phyloP scores from a whole-genome alignment of 805 yeast genomes.

The Wickerhamomyces bisporus region DNA sequence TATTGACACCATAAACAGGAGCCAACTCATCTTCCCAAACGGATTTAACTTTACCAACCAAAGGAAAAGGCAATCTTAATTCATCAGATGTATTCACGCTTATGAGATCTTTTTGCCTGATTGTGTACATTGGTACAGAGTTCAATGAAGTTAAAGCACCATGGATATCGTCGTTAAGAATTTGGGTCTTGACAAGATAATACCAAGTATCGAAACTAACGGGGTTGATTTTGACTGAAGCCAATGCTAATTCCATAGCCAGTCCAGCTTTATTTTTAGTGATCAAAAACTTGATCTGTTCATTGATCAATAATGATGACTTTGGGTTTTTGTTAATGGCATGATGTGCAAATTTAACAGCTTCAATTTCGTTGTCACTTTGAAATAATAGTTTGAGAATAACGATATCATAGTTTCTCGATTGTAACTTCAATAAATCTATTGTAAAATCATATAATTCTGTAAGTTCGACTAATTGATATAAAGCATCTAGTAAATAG shows the following conservation, averaged over 20 bases:
- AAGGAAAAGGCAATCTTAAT: slow-evolving; percentile 45
- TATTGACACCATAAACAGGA: slow-evolving; percentile 23
- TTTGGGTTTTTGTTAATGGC: slow-evolving; percentile 22
- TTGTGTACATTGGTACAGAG: slow-evolving; percentile 65
- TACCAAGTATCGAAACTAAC: slow-evolving; percentile 75
- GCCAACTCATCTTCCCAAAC: slow-evolving; percentile 37
- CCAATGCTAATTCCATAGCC: slow-evolving; percentile 55
- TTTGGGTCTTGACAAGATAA: slow-evolving; percentile 53
- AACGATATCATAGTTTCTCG: slow-evolving; percentile 23
- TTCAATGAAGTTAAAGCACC: slow-evolving; percentile 66
- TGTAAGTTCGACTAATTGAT: slow-evolving; percentile 38
- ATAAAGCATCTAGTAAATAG: slow-evolving; percentile 67
- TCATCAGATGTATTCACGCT: slow-evolving; percentile 39
- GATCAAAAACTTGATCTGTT: slow-evolving; percentile 60
- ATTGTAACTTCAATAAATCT: slow-evolving; percentile 25
- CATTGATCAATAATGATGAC: slow-evolving; percentile 17
- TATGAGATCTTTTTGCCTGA: slow-evolving; percentile 34
- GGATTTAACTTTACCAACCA: slow-evolving; percentile 45
- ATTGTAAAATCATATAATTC: slow-evolving; percentile 36
- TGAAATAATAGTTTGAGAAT: slow-evolving; percentile 27
- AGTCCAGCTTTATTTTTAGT: slow-evolving; percentile 45
- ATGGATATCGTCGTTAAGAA: slow-evolving; percentile 47
- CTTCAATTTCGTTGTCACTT: slow-evolving; percentile 32
- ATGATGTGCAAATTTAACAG: slow-evolving; percentile 25
- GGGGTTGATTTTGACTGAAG: slow-evolving; percentile 65